Base-by-base conservation (phyloP, 148 eudicot species). In the Dysphania ambrosioides region DNA sequence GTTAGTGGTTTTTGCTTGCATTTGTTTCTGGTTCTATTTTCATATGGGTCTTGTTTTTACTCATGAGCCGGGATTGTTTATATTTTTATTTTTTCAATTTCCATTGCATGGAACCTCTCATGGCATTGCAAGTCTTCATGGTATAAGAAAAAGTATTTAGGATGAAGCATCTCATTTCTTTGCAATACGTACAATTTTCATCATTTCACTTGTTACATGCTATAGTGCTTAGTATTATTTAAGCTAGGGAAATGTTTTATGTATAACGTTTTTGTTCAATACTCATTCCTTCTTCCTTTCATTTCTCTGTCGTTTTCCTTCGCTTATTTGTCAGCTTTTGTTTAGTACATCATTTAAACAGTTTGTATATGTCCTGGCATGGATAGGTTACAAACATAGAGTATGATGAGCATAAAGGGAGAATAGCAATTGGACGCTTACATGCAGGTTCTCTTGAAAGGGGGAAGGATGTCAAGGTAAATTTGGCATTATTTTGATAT, bases 341-440 rank as follows among this genome's bases (percentile, higher is more conserved):
- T n/a, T 31, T 63, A 7, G 29, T 65, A 6, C 41, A 8, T 9
- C 29, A 0, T 8, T 30, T n/a, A 41, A 66, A 67, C 71, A 67
- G 11, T 23, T 38, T 63, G 10, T 41, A 26, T 27, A 27, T 70
- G 16, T 36, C 34, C 61, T 5, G 32, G 4, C 60, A 49, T 63
- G 70, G 59, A 66, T 74, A 95, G 99, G 96, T 82, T 36, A 95
- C 97, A 70, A 92, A 82, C 79, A 92, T 86, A 34, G 99, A 95
- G 82, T 90, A 90, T 59, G 99, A 95, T 40, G 99, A 90, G 78
- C 99, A 95, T 75, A 95, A 92, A 85, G 99, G 99, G 75, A 87
- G 93, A 59, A 89, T 95, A 66, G 99, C 90, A 36, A 88, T 95
- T 81, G 99, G 98, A 44, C 97, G 99, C 51, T 78, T 95, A 81